Evolutionary conservation across 2,329 filamentous ascomycete species (phyloP).

Genomic region (Scedosporium dehoogii): DNA sequence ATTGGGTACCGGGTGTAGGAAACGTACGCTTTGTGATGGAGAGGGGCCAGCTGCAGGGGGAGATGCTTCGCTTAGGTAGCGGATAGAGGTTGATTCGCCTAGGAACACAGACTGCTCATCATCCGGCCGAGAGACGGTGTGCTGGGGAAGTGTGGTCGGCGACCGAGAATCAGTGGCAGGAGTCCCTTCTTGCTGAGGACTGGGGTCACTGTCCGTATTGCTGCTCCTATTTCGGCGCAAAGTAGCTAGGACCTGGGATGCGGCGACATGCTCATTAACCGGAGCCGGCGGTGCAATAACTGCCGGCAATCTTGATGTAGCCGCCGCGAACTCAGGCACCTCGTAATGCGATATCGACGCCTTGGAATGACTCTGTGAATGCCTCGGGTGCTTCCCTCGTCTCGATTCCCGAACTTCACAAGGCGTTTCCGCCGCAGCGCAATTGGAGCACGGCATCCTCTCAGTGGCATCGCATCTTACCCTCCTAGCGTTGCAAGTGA

Average conservation of each 20-base stretch:
- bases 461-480: slow-evolving; percentile 26
- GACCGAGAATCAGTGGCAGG: neutral
- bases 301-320: neutral
- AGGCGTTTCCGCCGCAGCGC: slow-evolving; percentile 14
- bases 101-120: slow-evolving; percentile 26
- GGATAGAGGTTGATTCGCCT: slow-evolving; percentile 36
- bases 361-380: neutral
- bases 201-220: neutral
- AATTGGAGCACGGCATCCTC: slow-evolving; percentile 22
- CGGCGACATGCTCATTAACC: slow-evolving; percentile 8
- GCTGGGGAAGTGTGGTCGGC: neutral
- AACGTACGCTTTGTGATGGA: slow-evolving; percentile 15
- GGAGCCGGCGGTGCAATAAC: neutral
- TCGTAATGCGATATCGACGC: slow-evolving; percentile 8
- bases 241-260: slow-evolving; percentile 10
- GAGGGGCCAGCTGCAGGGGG: slow-evolving; percentile 7
- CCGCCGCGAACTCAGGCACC: neutral
- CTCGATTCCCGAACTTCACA: slow-evolving; percentile 24
- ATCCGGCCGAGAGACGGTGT: neutral
- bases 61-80: slow-evolving; percentile 34
- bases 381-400: slow-evolving; percentile 19
- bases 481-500: slow-evolving; percentile 22
- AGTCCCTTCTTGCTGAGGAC: neutral
- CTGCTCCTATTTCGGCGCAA: neutral
- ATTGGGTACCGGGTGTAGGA: slow-evolving; percentile 22